Base-by-base conservation (phyloP, 768 basidiomycete species). In the Scleroderma citrinum region DNA sequence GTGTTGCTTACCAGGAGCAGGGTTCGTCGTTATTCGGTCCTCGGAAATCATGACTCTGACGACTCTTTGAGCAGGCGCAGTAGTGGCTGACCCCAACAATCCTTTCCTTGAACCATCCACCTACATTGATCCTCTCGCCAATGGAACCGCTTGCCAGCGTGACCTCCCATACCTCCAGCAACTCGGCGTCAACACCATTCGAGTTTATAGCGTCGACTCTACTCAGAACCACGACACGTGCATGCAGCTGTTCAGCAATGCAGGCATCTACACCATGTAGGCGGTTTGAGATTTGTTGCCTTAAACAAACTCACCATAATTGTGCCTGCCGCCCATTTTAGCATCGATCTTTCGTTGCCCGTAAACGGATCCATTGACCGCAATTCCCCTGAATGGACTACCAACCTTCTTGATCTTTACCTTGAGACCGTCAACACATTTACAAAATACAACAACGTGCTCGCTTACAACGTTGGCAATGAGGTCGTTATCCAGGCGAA, bases 401-500 rank as follows among this genome's bases (percentile, higher is more conserved):
- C 86, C 6, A 87, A 82, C 61, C 69, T 94, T n/a, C 69, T 88
- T 31, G 76, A 91, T 62, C 75, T 81, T 51, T 96, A 94, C 66
- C 75, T 85, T 51, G 62, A 63, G 24, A 95, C 91, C 23, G 87
- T 95, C 57, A 74, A 89, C 54, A 73, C 71, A 0, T 94, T 94
- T 73, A 75, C 74, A 61, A 81, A 87, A 64, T 96, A 95, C 58
- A 81, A 89, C 73, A 96, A 96, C 56, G 79, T 96, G 14, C 71
- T 95, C 48, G 92, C 83, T 11, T 94, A 76, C 70, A 95, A 94
- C 60, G 76, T 96, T 51, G 93, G 92, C 19, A 96, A 96, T 59
- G 93, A 95, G 56, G 75, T 80, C 23, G 86, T 83, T 29, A 75
- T 76, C 21, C 62, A 73, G 10, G 40, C 69, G 17, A 75, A 76